Conservation (phyloP, 2,329 filamentous ascomycete genomes). For the Sclerotinia nivalis region DNA sequence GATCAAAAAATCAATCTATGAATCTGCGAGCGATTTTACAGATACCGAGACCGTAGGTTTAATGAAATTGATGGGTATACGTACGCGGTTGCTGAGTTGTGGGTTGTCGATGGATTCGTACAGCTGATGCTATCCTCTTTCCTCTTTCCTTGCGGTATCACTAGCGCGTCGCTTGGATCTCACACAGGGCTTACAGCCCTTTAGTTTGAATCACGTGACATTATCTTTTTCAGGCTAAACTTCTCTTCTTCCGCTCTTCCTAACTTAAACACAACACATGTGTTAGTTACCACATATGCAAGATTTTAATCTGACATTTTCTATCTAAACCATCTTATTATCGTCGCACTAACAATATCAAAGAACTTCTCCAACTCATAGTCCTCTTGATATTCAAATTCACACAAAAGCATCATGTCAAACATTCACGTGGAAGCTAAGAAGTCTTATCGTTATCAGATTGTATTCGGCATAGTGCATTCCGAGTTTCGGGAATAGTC, state of each 20-base stretch:
- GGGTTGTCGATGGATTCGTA: constrained; percentile 18
- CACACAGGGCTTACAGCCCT: constrained; percentile 23
- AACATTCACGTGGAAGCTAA: background rate
- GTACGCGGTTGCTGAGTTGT: constrained; percentile 22
- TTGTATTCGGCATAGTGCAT: background rate
- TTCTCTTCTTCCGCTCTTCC: background rate
- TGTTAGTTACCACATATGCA: background rate
- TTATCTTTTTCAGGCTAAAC: background rate
- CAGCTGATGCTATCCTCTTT: constrained; percentile 5
- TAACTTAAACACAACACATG: background rate
- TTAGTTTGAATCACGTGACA: background rate
- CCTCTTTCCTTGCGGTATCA: background rate
- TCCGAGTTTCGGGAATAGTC: constrained; percentile 5
- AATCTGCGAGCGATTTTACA: constrained; percentile 12
- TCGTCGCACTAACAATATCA: too few species aligned
- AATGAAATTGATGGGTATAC: constrained; percentile 19
- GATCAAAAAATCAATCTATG: background rate
- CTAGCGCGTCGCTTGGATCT: constrained; percentile 15
- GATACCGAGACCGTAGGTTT: background rate
- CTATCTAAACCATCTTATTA: background rate
- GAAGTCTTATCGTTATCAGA: constrained; percentile 19
- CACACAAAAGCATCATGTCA: background rate
- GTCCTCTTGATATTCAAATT: background rate
- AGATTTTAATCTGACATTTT: background rate
- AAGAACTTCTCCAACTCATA: background rate